Percentiles rank a stretch among this genome's conserved stretches.
Conservation (phyloP, 768 basidiomycete genomes). For the Boletus reticulatus region DNA sequence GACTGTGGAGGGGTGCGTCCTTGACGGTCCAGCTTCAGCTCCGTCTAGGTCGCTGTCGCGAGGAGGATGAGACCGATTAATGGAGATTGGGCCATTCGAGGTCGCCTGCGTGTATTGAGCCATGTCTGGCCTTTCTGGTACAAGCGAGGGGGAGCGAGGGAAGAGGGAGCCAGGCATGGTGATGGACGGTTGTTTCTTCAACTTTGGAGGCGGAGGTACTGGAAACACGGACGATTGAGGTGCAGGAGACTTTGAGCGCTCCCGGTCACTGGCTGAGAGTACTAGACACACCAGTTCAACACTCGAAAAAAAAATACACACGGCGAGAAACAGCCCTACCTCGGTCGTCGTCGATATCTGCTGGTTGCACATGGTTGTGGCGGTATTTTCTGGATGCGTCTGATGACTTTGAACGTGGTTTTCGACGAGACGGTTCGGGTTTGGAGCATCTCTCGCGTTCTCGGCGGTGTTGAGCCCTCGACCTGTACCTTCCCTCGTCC, state of each 20-base stretch:
- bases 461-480: slow-evolving; percentile 4
- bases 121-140: slow-evolving; percentile 37
- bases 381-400: slow-evolving; percentile 4
- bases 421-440: slow-evolving; percentile 6
- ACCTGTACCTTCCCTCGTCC: slow-evolving; percentile 8
- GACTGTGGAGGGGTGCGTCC: slow-evolving; percentile 1
- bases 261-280: slow-evolving; percentile 19
- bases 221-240: slow-evolving; percentile 7
- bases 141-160: slow-evolving; percentile 67
- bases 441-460: slow-evolving; percentile 10
- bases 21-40: slow-evolving; percentile 18
- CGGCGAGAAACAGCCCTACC: slow-evolving; percentile 15
- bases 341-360: slow-evolving; percentile 11
- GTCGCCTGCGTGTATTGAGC: background rate
- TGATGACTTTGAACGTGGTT: slow-evolving; percentile 22
- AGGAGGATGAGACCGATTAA: background rate
- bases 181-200: slow-evolving; percentile 38
- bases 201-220: slow-evolving; percentile 32
- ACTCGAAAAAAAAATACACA: background rate
- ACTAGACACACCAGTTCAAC: slow-evolving; percentile 16
- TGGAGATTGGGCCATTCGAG: background rate
- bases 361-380: background rate
- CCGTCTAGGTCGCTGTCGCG: background rate
- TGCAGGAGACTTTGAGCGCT: slow-evolving; percentile 21
- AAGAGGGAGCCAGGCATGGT: slow-evolving; percentile 83